These are phyloP conservation scores for Solanum tacnaense DNA, from an alignment of 257 asterid genomes.

Conservation along the genomic window DNA sequence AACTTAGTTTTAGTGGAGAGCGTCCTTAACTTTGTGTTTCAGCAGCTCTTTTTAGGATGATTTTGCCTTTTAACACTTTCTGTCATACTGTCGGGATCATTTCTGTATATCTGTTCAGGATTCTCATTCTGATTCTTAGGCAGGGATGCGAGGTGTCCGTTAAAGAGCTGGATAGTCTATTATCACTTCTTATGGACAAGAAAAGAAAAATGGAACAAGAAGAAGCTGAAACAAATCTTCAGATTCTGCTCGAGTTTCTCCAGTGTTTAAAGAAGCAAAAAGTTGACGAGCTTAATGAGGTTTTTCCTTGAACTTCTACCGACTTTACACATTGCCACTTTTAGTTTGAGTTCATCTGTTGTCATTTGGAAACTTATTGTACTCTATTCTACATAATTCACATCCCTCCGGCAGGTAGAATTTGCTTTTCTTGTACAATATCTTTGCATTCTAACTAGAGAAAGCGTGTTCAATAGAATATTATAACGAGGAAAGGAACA, in stretches of 20 bases:
- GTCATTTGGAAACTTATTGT: neutral
- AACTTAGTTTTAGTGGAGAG: neutral
- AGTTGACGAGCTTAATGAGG: conserved; percentile 84
- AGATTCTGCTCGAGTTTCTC: conserved; percentile 71
- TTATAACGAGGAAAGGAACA: neutral
- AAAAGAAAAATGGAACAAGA: conserved; percentile 89
- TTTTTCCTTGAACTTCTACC: conserved; percentile 15
- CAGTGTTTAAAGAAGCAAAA: conserved; percentile 61
- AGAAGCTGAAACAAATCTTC: conserved; percentile 83
- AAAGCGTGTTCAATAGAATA: neutral
- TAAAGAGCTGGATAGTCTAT: conserved; percentile 66
- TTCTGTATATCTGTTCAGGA: conserved; percentile 2
- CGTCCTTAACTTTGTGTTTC: neutral
- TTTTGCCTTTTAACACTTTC: neutral
- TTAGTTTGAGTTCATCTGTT: neutral
- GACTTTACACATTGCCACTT: neutral
- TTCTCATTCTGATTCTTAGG: conserved; percentile 33
- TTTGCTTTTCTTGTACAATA: neutral
- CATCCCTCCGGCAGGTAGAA: neutral
- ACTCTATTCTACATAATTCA: neutral
- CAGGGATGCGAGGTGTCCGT: conserved; percentile 89
- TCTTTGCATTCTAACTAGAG: neutral
- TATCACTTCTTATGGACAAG: conserved; percentile 69
- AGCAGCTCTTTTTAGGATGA: neutral
- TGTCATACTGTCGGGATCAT: neutral